phyloP scores from a whole-genome alignment of 2,329 filamentous ascomycete species.

The Aspergillus sp. region DNA sequence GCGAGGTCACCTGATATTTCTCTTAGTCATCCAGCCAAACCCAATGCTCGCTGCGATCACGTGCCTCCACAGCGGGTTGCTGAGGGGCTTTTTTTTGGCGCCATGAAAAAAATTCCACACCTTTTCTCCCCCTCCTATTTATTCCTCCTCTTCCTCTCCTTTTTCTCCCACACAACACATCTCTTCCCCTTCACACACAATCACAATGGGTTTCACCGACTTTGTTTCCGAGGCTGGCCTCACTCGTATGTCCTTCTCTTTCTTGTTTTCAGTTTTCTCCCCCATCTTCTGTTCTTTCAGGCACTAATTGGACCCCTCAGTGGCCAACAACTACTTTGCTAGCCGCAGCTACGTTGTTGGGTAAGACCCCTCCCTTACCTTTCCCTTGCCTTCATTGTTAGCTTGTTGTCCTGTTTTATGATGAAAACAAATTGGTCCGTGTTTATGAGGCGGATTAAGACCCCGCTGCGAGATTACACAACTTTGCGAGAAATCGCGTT shows the following conservation, averaged over 20 bases:
- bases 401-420: slow-evolving; percentile 45
- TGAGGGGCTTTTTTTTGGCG: slow-evolving; percentile 21
- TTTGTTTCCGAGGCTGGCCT: slow-evolving; percentile 62
- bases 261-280: slow-evolving; percentile 15
- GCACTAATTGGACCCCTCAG: slow-evolving; percentile 36
- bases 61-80: slow-evolving; percentile 17
- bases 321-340: slow-evolving; percentile 43
- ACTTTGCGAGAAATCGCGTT: slow-evolving; percentile 71
- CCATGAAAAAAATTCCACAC: slow-evolving; percentile 26
- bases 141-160: slow-evolving; percentile 17
- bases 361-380: slow-evolving; percentile 52
- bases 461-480: slow-evolving; percentile 74
- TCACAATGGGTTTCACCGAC: slow-evolving; percentile 65
- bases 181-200: slow-evolving; percentile 15
- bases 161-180: slow-evolving; percentile 19
- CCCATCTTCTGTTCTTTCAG: slow-evolving; percentile 13
- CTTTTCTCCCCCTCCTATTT: slow-evolving; percentile 23
- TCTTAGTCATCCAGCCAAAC: slow-evolving; percentile 19
- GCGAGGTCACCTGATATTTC: not conserved
- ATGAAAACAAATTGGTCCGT: slow-evolving; percentile 91
- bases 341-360: slow-evolving; percentile 79
- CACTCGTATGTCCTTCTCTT: slow-evolving; percentile 49
- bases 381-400: slow-evolving; percentile 7
- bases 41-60: slow-evolving; percentile 25
- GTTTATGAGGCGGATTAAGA: slow-evolving; percentile 95